Conservation (phyloP, 345 rosid genomes). For the Schrenkiella parvula region DNA sequence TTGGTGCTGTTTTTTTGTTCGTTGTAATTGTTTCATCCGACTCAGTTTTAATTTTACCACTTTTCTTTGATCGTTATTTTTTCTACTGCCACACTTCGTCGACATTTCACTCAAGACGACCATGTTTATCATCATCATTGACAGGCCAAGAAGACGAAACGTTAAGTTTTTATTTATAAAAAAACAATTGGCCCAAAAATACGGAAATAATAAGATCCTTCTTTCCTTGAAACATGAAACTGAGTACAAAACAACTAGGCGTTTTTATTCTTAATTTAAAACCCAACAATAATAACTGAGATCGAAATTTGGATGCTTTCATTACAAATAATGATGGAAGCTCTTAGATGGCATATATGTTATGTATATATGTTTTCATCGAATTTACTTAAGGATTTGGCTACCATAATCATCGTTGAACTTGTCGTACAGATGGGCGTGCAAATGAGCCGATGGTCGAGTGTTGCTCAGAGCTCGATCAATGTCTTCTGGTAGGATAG, state of each 20-base stretch:
- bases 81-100: background rate
- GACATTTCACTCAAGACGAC: background rate
- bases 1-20: background rate
- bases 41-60: background rate
- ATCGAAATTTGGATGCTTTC: background rate
- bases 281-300: background rate
- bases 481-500: slow-evolving; percentile 60
- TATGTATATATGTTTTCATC: background rate
- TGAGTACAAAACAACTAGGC: background rate
- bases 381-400: slow-evolving; percentile 57
- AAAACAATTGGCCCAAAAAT: background rate
- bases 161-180: background rate
- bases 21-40: background rate
- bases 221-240: background rate
- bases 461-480: slow-evolving; percentile 79
- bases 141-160: background rate
- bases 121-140: background rate
- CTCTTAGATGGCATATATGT: background rate
- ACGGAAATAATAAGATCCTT: background rate
- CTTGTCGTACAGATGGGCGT: slow-evolving; percentile 78
- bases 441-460: slow-evolving; percentile 92
- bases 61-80: background rate
- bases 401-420: slow-evolving; percentile 92
- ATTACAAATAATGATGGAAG: slow-evolving; percentile 1
- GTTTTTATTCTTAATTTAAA: background rate